Conservation (phyloP, 768 basidiomycete genomes). For the Tephrocybe sp. region DNA sequence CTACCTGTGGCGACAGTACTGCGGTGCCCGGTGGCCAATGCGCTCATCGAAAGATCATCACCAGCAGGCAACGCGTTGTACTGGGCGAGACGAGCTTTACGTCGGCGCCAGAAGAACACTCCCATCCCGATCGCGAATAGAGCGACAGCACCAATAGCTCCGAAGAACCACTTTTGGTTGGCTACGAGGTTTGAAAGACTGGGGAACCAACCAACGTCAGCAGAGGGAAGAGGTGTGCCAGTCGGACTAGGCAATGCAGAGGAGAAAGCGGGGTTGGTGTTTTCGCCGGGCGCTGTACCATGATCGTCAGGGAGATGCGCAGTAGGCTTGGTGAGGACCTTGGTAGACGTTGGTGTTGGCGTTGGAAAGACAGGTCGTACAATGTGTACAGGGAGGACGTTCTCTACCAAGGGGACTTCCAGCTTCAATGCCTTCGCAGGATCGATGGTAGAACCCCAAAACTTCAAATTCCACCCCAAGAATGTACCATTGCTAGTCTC, state of each 20-base stretch:
- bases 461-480: conserved; percentile 86
- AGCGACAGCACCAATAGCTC: conserved; percentile 73
- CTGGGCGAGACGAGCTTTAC: conserved; percentile 37
- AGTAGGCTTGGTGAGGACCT: conserved; percentile 80
- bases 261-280: conserved; percentile 70
- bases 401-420: conserved; percentile 52
- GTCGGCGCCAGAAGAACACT: conserved; percentile 79
- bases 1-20: conserved; percentile 28
- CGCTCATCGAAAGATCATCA: conserved; percentile 77
- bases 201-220: conserved; percentile 81
- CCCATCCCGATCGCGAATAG: conserved; percentile 69
- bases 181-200: conserved; percentile 70
- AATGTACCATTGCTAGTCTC: conserved; percentile 60
- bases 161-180: conserved; percentile 87
- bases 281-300: conserved; percentile 75
- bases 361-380: conserved; percentile 35
- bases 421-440: conserved; percentile 61
- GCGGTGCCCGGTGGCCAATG: conserved; percentile 44
- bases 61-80: conserved; percentile 62
- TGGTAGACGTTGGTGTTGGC: conserved; percentile 41
- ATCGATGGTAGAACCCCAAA: conserved; percentile 90
- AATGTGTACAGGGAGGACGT: conserved; percentile 45
- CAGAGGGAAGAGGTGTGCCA: conserved; percentile 45
- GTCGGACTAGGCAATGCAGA: conserved; percentile 27
- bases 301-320: conserved; percentile 86